phyloP scores from a whole-genome alignment of 2,329 filamentous ascomycete genomes.

The Pestalotiopsis fici region DNA sequence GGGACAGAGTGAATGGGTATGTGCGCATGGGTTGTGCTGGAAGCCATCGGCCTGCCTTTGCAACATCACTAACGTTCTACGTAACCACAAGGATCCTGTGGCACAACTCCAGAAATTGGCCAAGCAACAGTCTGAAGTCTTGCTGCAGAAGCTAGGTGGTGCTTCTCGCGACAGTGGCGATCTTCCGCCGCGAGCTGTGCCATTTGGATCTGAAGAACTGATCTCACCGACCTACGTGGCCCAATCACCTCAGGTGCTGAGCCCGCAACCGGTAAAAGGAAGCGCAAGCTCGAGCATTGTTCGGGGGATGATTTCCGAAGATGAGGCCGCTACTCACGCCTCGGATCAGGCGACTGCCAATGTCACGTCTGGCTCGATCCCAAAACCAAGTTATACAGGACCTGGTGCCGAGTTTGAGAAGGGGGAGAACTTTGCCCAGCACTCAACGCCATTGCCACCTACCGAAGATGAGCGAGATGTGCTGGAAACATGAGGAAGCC shows the following conservation, averaged over 20 bases:
- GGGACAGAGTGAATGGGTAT: conserved; percentile 90
- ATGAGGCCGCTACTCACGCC: conserved; percentile 15
- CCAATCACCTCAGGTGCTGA: conserved; percentile 37
- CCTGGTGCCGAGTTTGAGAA: conserved; percentile 54
- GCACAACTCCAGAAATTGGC: conserved; percentile 71
- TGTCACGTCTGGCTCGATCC: conserved; percentile 27
- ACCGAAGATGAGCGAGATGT: conserved; percentile 24
- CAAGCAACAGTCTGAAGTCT: conserved; percentile 63
- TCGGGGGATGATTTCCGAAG: conserved; percentile 18
- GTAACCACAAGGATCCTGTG: conserved; percentile 64
- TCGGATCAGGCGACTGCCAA: conserved; percentile 9
- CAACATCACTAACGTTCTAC: conserved; percentile 55
- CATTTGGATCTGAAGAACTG: conserved; percentile 53
- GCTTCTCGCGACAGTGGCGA: conserved; percentile 34
- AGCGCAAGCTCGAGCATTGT: conserved; percentile 33
- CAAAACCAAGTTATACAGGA: conserved; percentile 49
- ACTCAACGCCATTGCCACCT: conserved; percentile 38
- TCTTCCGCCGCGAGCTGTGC: conserved; percentile 50
- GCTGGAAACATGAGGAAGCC: conserved; percentile 9
- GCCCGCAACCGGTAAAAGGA: conserved; percentile 45
- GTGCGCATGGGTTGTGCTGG: conserved; percentile 61
- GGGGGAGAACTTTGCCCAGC: conserved; percentile 40
- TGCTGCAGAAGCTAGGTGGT: conserved; percentile 53
- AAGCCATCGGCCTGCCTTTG: conserved; percentile 54
- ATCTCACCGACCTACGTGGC: conserved; percentile 46